These are phyloP conservation scores for Usnea hakonensis DNA, from an alignment of 495 filamentous ascomycete genomes.

Conservation along the genomic window DNA sequence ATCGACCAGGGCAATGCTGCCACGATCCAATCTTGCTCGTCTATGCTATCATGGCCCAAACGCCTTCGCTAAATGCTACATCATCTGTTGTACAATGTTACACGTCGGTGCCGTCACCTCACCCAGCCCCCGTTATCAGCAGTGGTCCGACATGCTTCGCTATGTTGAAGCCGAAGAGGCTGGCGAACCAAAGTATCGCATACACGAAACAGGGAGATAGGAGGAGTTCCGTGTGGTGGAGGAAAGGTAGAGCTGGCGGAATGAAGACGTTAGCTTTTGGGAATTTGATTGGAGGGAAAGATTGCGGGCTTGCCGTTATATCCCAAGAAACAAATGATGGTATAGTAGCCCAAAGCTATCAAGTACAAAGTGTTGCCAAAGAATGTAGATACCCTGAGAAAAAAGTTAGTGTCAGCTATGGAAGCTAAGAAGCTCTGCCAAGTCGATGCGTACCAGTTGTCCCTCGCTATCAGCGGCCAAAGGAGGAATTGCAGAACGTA, in stretches of 20 bases:
- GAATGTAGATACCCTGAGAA: constrained; percentile 51
- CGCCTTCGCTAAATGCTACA: constrained; percentile 16
- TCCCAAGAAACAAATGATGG: constrained; percentile 64
- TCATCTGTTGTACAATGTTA: constrained; percentile 19
- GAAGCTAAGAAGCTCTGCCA: not conserved
- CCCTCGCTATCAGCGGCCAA: constrained; percentile 49
- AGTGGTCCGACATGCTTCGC: constrained; percentile 45
- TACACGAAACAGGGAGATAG: constrained; percentile 55
- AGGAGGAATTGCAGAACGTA: constrained; percentile 68
- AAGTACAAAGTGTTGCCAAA: constrained; percentile 66
- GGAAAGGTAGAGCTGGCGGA: constrained; percentile 55
- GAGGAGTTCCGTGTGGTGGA: constrained; percentile 66
- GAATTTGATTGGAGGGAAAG: not conserved
- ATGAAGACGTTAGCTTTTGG: constrained; percentile 14
- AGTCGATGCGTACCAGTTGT: constrained; percentile 38
- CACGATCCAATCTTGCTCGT: constrained; percentile 5
- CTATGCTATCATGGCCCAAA: constrained; percentile 3
- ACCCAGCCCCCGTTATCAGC: constrained; percentile 25
- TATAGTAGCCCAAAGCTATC: constrained; percentile 61
- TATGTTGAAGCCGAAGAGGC: constrained; percentile 51
- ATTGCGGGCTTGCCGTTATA: constrained; percentile 48
- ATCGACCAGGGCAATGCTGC: not conserved
- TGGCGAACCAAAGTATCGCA: constrained; percentile 54
- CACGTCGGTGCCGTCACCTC: not conserved
- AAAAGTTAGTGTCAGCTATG: not conserved